These are phyloP conservation scores for Escallonia rubra DNA, from an alignment of 129 eudicot genomes.

Conservation along the genomic window DNA sequence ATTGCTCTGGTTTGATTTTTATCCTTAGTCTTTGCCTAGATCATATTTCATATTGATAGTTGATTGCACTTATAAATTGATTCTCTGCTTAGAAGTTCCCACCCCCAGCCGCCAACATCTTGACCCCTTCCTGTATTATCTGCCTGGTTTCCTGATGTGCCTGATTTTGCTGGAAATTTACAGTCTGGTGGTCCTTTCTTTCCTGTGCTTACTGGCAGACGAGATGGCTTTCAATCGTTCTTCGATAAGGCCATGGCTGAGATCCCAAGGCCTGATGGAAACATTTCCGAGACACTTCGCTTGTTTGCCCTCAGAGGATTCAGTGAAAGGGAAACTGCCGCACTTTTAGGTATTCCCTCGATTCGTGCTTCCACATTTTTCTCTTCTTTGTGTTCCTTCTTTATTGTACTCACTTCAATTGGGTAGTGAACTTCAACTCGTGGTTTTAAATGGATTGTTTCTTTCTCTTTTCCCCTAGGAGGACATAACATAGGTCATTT, in stretches of 20 bases:
- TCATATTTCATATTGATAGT: no score
- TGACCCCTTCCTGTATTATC: no score
- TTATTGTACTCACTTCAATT: no score
- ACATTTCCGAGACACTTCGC: conserved; percentile 12
- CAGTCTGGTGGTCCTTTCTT: conserved; percentile 24
- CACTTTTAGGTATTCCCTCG: conserved; percentile 16
- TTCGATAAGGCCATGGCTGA: conserved; percentile 7
- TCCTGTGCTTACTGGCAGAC: conserved; percentile 28
- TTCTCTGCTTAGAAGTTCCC: no score
- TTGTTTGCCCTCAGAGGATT: conserved; percentile 24
- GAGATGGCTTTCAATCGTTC: conserved; percentile 20
- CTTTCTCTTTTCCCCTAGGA: background rate
- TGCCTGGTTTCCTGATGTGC: no score
- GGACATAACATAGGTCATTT: conserved; percentile 24
- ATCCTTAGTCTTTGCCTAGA: no score
- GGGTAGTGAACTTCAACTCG: no score
- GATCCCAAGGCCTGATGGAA: conserved; percentile 18
- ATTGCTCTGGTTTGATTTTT: conserved; percentile 15
- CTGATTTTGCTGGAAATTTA: no score
- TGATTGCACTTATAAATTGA: no score
- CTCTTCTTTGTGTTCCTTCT: no score
- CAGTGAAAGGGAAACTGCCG: conserved; percentile 16
- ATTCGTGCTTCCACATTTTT: no score
- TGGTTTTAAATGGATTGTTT: background rate
- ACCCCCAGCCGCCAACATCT: no score